Base-by-base conservation (phyloP, 352 stramenopile genomes). In the Pseudoperonospora humuli region DNA sequence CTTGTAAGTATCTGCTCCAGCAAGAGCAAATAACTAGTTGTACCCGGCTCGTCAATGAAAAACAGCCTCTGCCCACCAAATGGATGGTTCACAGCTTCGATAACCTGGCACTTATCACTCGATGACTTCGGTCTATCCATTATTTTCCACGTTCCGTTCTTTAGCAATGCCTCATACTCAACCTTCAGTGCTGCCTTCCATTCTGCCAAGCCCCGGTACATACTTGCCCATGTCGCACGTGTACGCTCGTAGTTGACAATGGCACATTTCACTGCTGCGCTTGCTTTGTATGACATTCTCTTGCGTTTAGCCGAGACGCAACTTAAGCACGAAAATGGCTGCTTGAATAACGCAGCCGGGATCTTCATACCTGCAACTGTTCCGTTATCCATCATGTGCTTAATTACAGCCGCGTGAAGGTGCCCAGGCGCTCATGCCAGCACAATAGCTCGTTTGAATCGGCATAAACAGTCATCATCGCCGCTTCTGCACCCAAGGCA, bases 271-370 rank as follows among this genome's bases (percentile, higher is more conserved):
- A 24, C 11, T 21, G 31, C 24, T 25, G 24, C 6, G 5, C 4
- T 15, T 43, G 23, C 10, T 43, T 50, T n/a, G n/a, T n/a, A n/a
- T n/a, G n/a, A n/a, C n/a, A n/a, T n/a, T n/a, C n/a, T n/a, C n/a
- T n/a, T n/a, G 6, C 25, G 33, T 31, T 43, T 50, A 10, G 43
- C 43, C 8, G 33, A 43, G 10, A 39, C 24, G 19, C 43, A 42
- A n/a, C 33, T 50, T 7, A 50, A 11, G 7, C 43, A 43, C 1
- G 11, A 11, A 17, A 50, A 43, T 4, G 37, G 10, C 33, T 50
- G 25, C 19, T 50, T 50, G 23, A 50, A 39, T 17, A 38, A 7
- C 15, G 35, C 42, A 11, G 8, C 7, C 0, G 32, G 42, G 7
- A 50, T 50, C 0, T 41, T 7, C 31, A 50, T 50, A 11, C 32